Evolutionary conservation across 2,329 filamentous ascomycete species (phyloP), one percentile per base, ranked within the genome.

Genomic region (Cercospora sojina): DNA sequence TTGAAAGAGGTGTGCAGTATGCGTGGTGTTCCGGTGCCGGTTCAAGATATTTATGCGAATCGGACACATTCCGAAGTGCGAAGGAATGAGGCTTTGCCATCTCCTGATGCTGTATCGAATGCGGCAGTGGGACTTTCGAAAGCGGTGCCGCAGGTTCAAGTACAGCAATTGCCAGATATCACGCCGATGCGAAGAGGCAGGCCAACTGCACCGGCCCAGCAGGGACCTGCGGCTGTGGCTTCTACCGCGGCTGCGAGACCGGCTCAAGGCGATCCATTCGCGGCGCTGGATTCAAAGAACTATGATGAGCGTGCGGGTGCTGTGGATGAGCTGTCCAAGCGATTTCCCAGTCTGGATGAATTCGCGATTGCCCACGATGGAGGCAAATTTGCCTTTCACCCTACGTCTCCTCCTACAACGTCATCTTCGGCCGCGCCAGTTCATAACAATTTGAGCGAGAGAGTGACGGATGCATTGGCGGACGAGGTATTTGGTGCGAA

Each of bases 171-270:
- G 63, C 95, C 95, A 8, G 92, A 97, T 25, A 92, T 99, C 68
- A 89, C 91, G 41, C 95, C 94, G 0, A 98, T 98, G 95, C 87
- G 95, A 67, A 87, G 95, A 80, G 95, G 95, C 3, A 85, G 92
- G 68, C 91, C 73, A 72, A 79, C 69, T 79, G 77, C 77, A 81
- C 79, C 72, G 67, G 51, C 71, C 70, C 88, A 87, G 74, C 86
- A 61, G 35, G 65, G 31, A 8, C 47, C 65, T 27, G 31, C 57
- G 8, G 56, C 55, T 13, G 65, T 62, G n/a, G 90, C 82, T 72
- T 85, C 88, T 7, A 92, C 91, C 3, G 41, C 73, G 8, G 90
- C 82, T 72, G 85, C 88, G 7, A 92, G 91, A 5, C 90, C 92
- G 0, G 86, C 88, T 71, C 86, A 89, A 69, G 88, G 89, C 49